Conservation (phyloP, 805 yeast genomes). For the Sugiyamaella lignohabitans region DNA sequence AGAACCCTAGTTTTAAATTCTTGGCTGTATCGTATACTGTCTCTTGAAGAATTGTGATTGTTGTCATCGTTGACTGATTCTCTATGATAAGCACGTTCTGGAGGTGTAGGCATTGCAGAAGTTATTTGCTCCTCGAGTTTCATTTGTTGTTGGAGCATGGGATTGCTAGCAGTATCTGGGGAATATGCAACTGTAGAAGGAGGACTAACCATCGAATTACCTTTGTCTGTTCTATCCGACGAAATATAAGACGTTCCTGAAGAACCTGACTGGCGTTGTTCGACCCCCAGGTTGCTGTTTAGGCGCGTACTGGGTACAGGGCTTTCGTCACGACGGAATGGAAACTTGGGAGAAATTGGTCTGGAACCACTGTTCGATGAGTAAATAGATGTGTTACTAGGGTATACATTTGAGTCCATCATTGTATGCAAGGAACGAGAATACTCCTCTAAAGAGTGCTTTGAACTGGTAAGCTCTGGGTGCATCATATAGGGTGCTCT, state of each 20-base stretch:
- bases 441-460: conserved; percentile 22
- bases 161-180: neutral
- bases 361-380: neutral
- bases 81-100: neutral
- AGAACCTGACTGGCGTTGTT: neutral
- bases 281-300: neutral
- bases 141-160: neutral
- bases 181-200: conserved; percentile 5
- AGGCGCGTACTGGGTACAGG: neutral
- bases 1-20: neutral
- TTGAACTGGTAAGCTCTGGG: conserved; percentile 19
- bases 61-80: neutral
- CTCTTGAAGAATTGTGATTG: neutral
- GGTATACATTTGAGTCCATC: conserved; percentile 16
- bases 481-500: conserved; percentile 18
- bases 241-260: neutral
- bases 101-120: neutral
- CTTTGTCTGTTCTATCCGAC: conserved; percentile 1
- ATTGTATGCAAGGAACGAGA: conserved; percentile 20
- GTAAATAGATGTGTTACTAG: conserved; percentile 20
- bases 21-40: neutral
- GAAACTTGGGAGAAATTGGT: neutral
- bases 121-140: neutral
- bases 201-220: conserved; percentile 4
- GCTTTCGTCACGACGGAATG: no score